Base-by-base conservation (phyloP, 495 filamentous ascomycete genomes). In the Elaphomyces granulatus region DNA sequence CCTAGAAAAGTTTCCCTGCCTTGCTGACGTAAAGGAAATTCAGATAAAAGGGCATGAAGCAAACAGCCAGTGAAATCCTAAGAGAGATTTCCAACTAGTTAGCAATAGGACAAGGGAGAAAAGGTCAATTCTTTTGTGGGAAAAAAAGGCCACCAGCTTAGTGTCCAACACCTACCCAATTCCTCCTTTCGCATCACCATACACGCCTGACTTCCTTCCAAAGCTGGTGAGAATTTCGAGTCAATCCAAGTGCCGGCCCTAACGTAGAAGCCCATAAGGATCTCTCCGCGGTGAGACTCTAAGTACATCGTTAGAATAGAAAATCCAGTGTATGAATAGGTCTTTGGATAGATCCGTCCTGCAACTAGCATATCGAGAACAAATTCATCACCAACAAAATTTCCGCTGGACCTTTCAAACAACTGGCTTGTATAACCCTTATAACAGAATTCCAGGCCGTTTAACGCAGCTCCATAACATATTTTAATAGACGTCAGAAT, bases 371-470 rank as follows among this genome's bases (percentile, higher is more conserved):
- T 36, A n/a, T 16, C 9, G 2, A 32, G 26, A 8, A 78, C 66
- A 59, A 90, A 94, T 20, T 76, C 73, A 49, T 81, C 79, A 2
- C 80, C 83, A 7, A 80, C 81, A 28, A 67, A 60, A 46, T 81
- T 80, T 1, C 82, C 85, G 4, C 81, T 83, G 44, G 72, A 68
- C 45, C 85, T 87, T 16, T 90, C 90, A 64, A 98, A 94, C 10
- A 98, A 60, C 56, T 98, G 88, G 41, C 70, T 81, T 2, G 81
- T 81, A 18, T 67, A 68, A 56, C 95, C 87, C 44, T 95, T 88
- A 51, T 94, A 98, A 43, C 80, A 70, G 53, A 98, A 94, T 52
- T 95, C 90, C 8, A 98, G 47, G 0, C 90, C 90, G 54, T 92
- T 83, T 36, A 95, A 45, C 4, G 82, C 79, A 41, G 63, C 59